A percentile compares a stretch with the other conserved stretches of the same genome.
Conservation (phyloP, 83 land plant genomes). For the Thuja plicata region DNA sequence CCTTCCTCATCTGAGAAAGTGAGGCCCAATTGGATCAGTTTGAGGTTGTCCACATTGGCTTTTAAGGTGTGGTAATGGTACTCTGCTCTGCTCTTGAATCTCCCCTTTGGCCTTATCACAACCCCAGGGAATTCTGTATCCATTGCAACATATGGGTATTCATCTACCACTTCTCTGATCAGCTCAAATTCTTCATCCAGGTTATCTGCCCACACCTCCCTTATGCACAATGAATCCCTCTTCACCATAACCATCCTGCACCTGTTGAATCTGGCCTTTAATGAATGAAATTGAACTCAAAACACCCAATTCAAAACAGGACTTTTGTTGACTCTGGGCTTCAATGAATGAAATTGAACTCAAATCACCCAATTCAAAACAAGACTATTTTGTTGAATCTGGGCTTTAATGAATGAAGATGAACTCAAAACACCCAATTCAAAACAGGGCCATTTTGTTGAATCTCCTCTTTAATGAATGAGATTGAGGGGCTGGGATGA, state of each 20-base stretch:
- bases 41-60: conserved; percentile 56
- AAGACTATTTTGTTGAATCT: too few relatives aligned
- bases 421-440: too few relatives aligned
- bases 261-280: conserved; percentile 19
- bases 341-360: too few relatives aligned
- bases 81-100: conserved; percentile 33
- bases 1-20: conserved; percentile 61
- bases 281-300: too few relatives aligned
- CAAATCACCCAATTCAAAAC: too few relatives aligned
- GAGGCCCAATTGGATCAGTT: conserved; percentile 63
- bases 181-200: conserved; percentile 51
- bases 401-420: too few relatives aligned
- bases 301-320: too few relatives aligned
- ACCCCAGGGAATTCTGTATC: conserved; percentile 65
- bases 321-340: conserved; percentile 29
- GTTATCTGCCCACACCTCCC: conserved; percentile 57
- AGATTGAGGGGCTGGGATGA: too few relatives aligned
- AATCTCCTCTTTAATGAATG: too few relatives aligned
- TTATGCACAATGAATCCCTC: conserved; percentile 31
- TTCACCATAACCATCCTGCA: background rate
- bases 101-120: conserved; percentile 45
- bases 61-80: conserved; percentile 53
- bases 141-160: conserved; percentile 51
- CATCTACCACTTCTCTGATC: conserved; percentile 40
- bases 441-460: too few relatives aligned